These are phyloP conservation scores for Rhynchospora breviuscula DNA, from an alignment of 176 grass and related monocot genomes.

Conservation along the genomic window DNA sequence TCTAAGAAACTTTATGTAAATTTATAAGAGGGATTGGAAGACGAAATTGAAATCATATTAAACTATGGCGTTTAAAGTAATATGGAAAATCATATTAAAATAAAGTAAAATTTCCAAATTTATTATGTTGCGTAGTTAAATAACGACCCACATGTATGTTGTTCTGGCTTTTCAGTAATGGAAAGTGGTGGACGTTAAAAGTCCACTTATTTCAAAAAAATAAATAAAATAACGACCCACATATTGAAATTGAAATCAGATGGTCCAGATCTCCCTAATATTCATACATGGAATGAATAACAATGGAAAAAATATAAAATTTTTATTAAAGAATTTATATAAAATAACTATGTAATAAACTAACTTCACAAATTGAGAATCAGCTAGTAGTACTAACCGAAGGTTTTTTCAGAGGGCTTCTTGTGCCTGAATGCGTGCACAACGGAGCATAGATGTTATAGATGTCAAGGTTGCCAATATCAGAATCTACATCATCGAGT, in stretches of 20 bases:
- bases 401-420: constrained; percentile 30
- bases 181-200: too few relatives aligned
- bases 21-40: too few relatives aligned
- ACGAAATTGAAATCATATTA: too few relatives aligned
- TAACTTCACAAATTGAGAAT: background rate
- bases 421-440: constrained; percentile 31
- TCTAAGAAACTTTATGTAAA: too few relatives aligned
- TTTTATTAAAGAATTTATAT: background rate
- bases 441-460: constrained; percentile 92
- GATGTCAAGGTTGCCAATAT: constrained; percentile 44
- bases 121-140: too few relatives aligned
- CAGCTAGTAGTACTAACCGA: constrained; percentile 36
- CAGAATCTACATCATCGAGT: background rate
- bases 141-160: too few relatives aligned
- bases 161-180: too few relatives aligned
- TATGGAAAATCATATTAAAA: too few relatives aligned
- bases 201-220: too few relatives aligned
- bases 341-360: background rate
- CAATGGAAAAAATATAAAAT: background rate
- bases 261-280: background rate
- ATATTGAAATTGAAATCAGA: background rate
- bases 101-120: too few relatives aligned
- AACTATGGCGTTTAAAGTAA: too few relatives aligned
- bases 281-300: background rate
- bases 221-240: too few relatives aligned